These are phyloP conservation scores for Aspergillus texensis DNA, from an alignment of 2,329 filamentous ascomycete species.

Conservation along the genomic window DNA sequence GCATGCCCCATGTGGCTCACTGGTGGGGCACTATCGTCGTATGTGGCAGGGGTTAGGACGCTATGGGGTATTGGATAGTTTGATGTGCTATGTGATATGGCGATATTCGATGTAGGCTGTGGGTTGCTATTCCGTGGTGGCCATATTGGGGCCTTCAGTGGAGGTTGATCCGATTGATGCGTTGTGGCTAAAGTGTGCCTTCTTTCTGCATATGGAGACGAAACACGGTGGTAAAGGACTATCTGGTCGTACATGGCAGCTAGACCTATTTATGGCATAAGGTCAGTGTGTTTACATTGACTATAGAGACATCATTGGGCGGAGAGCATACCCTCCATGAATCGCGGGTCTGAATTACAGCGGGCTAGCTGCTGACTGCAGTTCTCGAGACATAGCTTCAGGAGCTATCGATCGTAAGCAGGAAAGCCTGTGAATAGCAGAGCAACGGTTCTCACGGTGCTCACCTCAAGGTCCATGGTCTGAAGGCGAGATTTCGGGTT, in stretches of 20 bases:
- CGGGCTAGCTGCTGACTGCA: constrained; percentile 7
- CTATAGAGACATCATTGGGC: not conserved
- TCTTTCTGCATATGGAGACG: not conserved
- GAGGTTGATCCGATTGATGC: not conserved
- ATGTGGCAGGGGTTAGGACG: not conserved
- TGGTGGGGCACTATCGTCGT: not conserved
- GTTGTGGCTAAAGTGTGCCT: not conserved
- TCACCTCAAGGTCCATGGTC: constrained; percentile 15
- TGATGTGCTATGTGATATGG: not conserved
- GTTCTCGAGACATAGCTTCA: constrained; percentile 17
- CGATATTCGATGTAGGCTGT: not conserved
- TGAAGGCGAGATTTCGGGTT: constrained; percentile 10
- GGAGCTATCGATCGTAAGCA: constrained; percentile 5
- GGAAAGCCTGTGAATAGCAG: not conserved
- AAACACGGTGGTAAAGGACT: not conserved
- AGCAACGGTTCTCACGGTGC: not conserved
- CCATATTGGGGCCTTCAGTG: not conserved
- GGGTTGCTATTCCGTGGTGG: not conserved
- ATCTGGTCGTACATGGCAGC: constrained; percentile 16
- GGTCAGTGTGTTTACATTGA: not conserved
- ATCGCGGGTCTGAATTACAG: constrained; percentile 8
- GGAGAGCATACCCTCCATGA: constrained; percentile 9
- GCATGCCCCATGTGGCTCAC: not conserved
- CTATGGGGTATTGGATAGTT: not conserved
- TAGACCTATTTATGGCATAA: not conserved